Conservation (phyloP, 2,329 filamentous ascomycete species). For the Penicillium thymicola region DNA sequence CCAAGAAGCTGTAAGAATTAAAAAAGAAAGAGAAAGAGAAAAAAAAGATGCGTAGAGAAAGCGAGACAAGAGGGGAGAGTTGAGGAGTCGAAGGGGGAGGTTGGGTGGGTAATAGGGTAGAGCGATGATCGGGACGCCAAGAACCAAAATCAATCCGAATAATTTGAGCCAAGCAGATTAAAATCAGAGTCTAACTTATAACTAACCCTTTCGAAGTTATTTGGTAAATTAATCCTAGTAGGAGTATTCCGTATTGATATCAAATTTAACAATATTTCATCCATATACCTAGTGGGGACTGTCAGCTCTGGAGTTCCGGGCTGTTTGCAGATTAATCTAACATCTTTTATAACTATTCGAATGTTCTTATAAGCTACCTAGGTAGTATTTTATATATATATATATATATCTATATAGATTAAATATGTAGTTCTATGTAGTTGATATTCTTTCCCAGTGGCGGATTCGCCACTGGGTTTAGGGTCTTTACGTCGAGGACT, state of each 20-base stretch:
- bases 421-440: neutral
- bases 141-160: neutral
- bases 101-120: constrained; percentile 17
- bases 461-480: neutral
- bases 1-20: neutral
- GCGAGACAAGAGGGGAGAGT: constrained; percentile 11
- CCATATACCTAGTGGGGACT: neutral
- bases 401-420: too few species aligned
- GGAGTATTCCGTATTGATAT: neutral
- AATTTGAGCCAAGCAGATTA: neutral
- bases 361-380: neutral
- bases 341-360: neutral
- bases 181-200: neutral
- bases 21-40: constrained; percentile 6
- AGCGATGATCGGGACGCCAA: constrained; percentile 24
- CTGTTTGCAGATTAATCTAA: neutral
- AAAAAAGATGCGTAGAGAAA: constrained; percentile 1
- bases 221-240: too few species aligned
- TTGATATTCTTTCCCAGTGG: neutral
- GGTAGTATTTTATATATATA: too few species aligned
- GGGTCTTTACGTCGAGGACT: constrained; percentile 7
- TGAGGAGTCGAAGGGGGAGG: constrained; percentile 9
- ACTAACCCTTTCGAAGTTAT: too few species aligned
- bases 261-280: neutral
- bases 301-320: neutral